Evolutionary conservation across 116 monocot genomes (phyloP).

Genomic region (Iris pallida): DNA sequence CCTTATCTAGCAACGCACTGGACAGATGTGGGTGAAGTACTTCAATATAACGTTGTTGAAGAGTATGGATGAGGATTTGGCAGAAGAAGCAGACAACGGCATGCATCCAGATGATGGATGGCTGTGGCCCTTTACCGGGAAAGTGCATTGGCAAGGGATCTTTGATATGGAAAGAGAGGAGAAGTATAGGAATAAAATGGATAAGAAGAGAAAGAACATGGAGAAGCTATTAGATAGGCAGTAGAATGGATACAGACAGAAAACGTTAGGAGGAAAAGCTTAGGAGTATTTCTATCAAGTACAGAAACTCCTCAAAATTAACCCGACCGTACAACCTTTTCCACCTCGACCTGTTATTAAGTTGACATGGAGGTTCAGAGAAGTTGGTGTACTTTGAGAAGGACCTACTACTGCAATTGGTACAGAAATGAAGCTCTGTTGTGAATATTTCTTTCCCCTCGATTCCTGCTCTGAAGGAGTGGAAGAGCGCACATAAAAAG

Average conservation of each 20-base stretch:
- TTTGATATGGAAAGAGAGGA: conserved; percentile 73
- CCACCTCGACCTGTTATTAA: too few species aligned
- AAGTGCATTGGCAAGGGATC: conserved; percentile 80
- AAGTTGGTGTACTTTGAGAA: not conserved
- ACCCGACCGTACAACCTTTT: too few species aligned
- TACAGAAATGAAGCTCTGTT: not conserved
- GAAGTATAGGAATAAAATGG: conserved; percentile 55
- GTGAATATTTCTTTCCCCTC: conserved; percentile 1
- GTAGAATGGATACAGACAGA: conserved; percentile 79
- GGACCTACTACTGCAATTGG: not conserved
- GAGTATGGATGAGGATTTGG: too few species aligned
- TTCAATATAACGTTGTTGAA: too few species aligned
- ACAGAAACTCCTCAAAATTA: too few species aligned
- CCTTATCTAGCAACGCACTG: too few species aligned
- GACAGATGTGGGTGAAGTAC: too few species aligned
- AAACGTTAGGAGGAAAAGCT: conserved; percentile 32
- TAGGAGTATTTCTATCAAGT: too few species aligned
- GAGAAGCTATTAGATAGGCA: too few species aligned
- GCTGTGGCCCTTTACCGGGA: conserved; percentile 84
- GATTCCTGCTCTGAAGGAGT: conserved; percentile 11
- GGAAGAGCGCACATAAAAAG: not conserved
- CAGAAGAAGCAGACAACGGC: too few species aligned
- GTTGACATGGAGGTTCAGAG: too few species aligned
- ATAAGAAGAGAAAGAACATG: conserved; percentile 59
- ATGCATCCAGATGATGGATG: too few species aligned